Evolutionary conservation across 768 basidiomycete species (phyloP), one percentile per base, ranked within the genome.

Genomic region (Gloeopeniophorella convolvens): DNA sequence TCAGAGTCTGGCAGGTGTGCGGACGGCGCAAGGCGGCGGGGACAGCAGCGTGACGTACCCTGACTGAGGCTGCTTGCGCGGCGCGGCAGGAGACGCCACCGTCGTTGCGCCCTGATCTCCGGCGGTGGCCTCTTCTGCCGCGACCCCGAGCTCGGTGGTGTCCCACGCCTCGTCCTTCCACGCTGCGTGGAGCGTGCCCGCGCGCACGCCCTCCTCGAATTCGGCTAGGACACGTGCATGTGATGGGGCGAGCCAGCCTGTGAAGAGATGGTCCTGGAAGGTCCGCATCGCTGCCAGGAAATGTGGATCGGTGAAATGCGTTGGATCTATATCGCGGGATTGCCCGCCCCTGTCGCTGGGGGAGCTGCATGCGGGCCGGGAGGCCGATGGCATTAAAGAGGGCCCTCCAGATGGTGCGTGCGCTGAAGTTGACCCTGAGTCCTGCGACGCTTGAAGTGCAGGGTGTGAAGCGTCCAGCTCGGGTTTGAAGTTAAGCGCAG

Each of bases 121-220:
- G 31, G 23, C 24, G 35, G 23, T 58, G 36, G 50, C 48, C 20
- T 33, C 36, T 32, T 54, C 20, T 32, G 48, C 36, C 46, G 6
- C 42, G 24, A 7, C 28, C 16, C 15, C 44, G 16, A 15, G 16
- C 10, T 79, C 73, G 5, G 75, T 72, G 32, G 62, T 63, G 41
- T 72, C 72, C 81, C 81, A 83, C 28, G 68, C 71, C 28, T 82
- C 77, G 58, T 83, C 81, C 59, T 83, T 83, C 79, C 79, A 82
- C 32, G 76, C 70, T 11, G 74, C 79, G 26, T 77, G 72, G 28
- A 79, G 47, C 7, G 66, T 71, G 1, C 79, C 80, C 12, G 67
- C 59, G 3, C 56, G 54, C 18, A 80, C 67, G 15, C 74, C 77
- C 13, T 66, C 63, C 36, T 69, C 51, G 59, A 73, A 81, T 52